Base-by-base conservation (phyloP, 805 yeast species). In the Zygosaccharomyces bisporus region DNA sequence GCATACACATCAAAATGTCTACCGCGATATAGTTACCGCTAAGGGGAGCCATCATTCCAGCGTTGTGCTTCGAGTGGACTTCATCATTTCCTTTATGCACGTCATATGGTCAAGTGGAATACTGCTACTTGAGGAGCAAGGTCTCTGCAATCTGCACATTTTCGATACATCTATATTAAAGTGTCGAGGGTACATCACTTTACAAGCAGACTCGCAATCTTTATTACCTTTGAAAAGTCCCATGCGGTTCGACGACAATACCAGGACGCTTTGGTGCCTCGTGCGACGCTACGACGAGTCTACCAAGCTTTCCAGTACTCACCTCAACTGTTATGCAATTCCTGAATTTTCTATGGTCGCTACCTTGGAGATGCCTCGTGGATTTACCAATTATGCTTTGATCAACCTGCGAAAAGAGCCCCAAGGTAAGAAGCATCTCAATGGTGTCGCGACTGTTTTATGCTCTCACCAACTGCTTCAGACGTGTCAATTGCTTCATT, bases 131-230 rank as follows among this genome's bases (percentile, higher is more conserved):
- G 32, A 39, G 7, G 56, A 52, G 13, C 42, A 33, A 10, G 30
- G 31, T 23, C 23, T 48, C 19, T 49, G 43, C 14, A 37, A 34
- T 12, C 33, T 52, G 17, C 54, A 52, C 34, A 17, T 47, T 12
- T 52, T 52, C 39, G 47, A 47, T 27, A 44, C 52, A 3, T 39
- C 49, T 3, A 40, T 29, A 10, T 39, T 25, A 25, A 47, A 47
- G 38, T 50, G 51, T 42, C 41, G 38, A 36, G 56, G 56, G 29
- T 45, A 35, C 31, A 23, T 47, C 29, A 41, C 51, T 10, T 16
- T 47, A 23, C 40, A 18, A 39, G 32, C 40, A 12, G 39, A 35
- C 32, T 18, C 41, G 9, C 20, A 16, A 13, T 9, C 44, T 6
- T 12, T 9, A n/a, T 21, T 16, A 20, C 23, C 23, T 6, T 30